phyloP scores from a whole-genome alignment of 2,329 filamentous ascomycete genomes.

The Pseudogymnoascus sp. region DNA sequence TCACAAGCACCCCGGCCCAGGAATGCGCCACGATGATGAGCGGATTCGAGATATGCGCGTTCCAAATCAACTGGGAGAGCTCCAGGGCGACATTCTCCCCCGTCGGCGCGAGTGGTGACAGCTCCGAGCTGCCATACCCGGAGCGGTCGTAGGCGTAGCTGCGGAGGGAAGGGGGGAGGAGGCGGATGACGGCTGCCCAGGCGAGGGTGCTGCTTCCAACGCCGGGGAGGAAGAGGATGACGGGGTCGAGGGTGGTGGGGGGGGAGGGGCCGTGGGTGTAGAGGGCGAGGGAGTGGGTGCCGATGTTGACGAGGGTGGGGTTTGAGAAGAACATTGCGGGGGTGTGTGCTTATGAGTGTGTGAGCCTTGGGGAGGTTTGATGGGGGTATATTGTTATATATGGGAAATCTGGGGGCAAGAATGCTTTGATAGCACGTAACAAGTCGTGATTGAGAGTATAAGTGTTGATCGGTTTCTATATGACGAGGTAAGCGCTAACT shows the following conservation, averaged over 20 bases:
- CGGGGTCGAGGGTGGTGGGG: neutral
- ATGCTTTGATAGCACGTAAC: neutral
- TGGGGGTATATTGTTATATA: neutral
- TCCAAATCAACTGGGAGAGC: constrained; percentile 12
- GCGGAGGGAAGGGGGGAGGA: constrained; percentile 8
- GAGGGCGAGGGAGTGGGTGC: constrained; percentile 14
- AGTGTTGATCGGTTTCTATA: neutral
- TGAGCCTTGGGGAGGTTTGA: neutral
- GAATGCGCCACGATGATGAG: constrained; percentile 17
- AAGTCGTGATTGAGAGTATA: neutral
- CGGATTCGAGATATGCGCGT: constrained; percentile 11
- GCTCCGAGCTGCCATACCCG: constrained; percentile 12
- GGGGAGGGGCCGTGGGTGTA: constrained; percentile 9
- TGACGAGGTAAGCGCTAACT: neutral
- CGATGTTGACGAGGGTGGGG: constrained; percentile 9
- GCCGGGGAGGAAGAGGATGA: constrained; percentile 14
- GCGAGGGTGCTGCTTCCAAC: constrained; percentile 4
- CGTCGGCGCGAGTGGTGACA: constrained; percentile 10
- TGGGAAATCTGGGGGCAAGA: neutral
- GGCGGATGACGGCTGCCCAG: constrained; percentile 14
- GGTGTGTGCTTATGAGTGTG: neutral
- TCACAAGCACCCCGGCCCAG: constrained; percentile 13
- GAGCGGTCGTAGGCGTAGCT: constrained; percentile 16
- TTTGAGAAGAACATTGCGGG: neutral
- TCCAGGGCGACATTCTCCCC: constrained; percentile 14